Evolutionary conservation across 176 grass and related monocot genomes (phyloP).

Genomic region (Oryza meyeriana): DNA sequence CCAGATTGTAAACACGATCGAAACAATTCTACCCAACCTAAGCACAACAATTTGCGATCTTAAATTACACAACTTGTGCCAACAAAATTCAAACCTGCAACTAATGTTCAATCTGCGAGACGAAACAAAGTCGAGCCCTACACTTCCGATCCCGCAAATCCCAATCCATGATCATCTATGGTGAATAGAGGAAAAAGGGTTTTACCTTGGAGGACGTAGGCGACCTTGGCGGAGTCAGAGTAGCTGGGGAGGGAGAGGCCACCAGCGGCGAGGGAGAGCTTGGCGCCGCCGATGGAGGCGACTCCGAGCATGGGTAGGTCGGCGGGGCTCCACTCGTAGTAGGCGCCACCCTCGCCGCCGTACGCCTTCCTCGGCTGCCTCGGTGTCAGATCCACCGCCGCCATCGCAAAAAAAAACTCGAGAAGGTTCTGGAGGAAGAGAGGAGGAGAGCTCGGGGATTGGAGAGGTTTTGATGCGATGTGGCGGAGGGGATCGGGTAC

Average conservation of each 20-base stretch:
- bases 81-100: neutral
- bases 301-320: slow-evolving; percentile 81
- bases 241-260: slow-evolving; percentile 77
- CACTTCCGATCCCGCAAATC: neutral
- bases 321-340: slow-evolving; percentile 67
- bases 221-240: slow-evolving; percentile 92
- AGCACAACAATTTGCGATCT: neutral
- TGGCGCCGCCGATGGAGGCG: slow-evolving; percentile 77
- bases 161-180: no score
- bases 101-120: no score
- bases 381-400: slow-evolving; percentile 61
- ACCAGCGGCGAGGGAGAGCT: slow-evolving; percentile 55
- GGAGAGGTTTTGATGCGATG: neutral
- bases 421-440: neutral
- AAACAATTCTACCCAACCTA: neutral
- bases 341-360: slow-evolving; percentile 57
- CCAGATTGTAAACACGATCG: no score
- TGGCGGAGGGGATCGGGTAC: neutral
- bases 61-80: neutral
- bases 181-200: no score
- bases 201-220: slow-evolving; percentile 81
- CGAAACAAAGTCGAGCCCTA: no score
- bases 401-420: slow-evolving; percentile 29
- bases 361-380: slow-evolving; percentile 49
- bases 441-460: neutral